Percentiles rank a stretch among this genome's conserved stretches.
These are phyloP conservation scores for Debaryomyces coudertii DNA, from an alignment of 1,139 yeast species.

Conservation along the genomic window DNA sequence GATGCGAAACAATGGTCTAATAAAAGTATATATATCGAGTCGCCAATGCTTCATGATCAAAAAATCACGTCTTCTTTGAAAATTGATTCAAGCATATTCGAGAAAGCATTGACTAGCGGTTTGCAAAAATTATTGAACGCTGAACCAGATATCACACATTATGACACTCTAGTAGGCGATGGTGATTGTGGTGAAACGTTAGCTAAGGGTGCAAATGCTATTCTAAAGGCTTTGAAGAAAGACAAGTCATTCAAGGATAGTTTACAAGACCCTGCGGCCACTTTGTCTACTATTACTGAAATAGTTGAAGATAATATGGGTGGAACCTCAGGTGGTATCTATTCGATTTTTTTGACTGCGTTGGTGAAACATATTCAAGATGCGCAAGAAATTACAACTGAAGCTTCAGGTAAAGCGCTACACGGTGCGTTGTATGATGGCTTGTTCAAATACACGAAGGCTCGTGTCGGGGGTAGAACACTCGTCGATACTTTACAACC, in stretches of 20 bases:
- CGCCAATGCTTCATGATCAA: conserved; percentile 33
- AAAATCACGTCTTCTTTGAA: conserved; percentile 37
- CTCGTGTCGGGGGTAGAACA: conserved; percentile 89
- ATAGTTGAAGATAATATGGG: conserved; percentile 91
- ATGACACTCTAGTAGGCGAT: conserved; percentile 91
- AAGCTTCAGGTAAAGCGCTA: conserved; percentile 31
- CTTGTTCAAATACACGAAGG: conserved; percentile 75
- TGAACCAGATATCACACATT: conserved; percentile 83
- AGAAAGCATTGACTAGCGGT: conserved; percentile 48
- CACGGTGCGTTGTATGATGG: conserved; percentile 46
- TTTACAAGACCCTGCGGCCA: conserved; percentile 45
- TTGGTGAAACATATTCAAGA: conserved; percentile 36
- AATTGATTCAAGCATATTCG: conserved; percentile 45
- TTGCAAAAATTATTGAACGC: conserved; percentile 50
- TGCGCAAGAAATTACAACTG: conserved; percentile 39
- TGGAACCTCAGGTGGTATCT: conserved; percentile 94
- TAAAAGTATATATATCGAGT: conserved; percentile 24
- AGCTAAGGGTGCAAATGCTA: conserved; percentile 78
- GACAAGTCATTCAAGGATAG: conserved; percentile 31
- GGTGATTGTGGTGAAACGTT: conserved; percentile 97
- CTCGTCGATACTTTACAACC: conserved; percentile 88
- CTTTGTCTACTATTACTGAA: conserved; percentile 61
- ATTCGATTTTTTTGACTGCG: conserved; percentile 72
- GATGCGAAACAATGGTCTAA: conserved; percentile 29
- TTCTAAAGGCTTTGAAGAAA: conserved; percentile 54